Conservation (phyloP, 2,329 filamentous ascomycete species). For the Neofusicoccum parvum region DNA sequence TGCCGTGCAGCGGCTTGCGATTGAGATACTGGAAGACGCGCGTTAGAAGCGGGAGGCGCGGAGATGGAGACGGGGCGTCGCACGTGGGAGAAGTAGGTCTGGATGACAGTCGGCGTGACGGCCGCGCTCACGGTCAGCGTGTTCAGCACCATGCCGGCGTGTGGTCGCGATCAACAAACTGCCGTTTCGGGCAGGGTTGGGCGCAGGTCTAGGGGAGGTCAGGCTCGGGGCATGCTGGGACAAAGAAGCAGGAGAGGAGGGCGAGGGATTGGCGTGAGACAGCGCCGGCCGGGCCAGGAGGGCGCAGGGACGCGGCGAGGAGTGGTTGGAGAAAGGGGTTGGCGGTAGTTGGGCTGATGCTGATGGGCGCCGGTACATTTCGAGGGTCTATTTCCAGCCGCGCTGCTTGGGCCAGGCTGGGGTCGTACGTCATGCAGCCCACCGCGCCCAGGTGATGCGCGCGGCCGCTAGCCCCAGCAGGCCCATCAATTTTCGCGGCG, state of each 20-base stretch:
- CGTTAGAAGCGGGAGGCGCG: background rate
- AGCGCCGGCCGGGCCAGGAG: background rate
- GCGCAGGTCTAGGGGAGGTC: conserved; percentile 1
- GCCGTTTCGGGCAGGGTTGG: background rate
- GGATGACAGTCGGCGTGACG: conserved; percentile 83
- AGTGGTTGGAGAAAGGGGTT: background rate
- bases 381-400: background rate
- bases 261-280: background rate
- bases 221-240: conserved; percentile 10
- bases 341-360: conserved; percentile 3
- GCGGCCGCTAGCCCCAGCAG: background rate
- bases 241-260: background rate
- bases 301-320: background rate
- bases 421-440: conserved; percentile 1
- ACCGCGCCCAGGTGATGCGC: background rate
- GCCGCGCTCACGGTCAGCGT: conserved; percentile 80
- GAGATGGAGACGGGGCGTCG: conserved; percentile 34
- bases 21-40: conserved; percentile 70
- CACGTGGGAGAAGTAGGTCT: conserved; percentile 86
- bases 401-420: background rate
- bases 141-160: conserved; percentile 63
- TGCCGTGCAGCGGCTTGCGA: conserved; percentile 71
- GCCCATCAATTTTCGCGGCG: conserved; percentile 14
- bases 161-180: background rate
- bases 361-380: conserved; percentile 5